Percentiles rank a stretch among this genome's conserved stretches.
These are phyloP conservation scores for Colletotrichum incanum DNA, from an alignment of 2,329 filamentous ascomycete genomes.

Conservation along the genomic window DNA sequence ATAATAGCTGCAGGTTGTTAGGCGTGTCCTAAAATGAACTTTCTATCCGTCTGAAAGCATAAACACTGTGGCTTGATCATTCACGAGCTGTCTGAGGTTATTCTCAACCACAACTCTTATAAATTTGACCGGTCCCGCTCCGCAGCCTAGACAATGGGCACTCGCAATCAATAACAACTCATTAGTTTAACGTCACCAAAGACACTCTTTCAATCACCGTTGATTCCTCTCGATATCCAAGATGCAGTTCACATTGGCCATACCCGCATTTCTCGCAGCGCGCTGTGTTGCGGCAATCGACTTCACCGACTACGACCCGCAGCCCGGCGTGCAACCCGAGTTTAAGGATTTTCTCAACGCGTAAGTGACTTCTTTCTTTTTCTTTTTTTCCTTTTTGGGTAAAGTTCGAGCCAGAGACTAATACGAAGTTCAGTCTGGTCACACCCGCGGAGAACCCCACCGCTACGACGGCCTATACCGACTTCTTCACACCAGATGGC, in stretches of 20 bases:
- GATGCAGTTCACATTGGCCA: conserved; percentile 5
- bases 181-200: too few relatives aligned
- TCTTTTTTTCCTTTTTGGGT: too few relatives aligned
- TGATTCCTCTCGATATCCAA: neutral
- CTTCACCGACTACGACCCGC: conserved; percentile 26
- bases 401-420: neutral
- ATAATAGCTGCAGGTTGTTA: neutral
- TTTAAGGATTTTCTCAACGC: conserved; percentile 31
- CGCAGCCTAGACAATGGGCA: neutral
- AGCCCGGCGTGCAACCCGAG: conserved; percentile 27
- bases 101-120: neutral
- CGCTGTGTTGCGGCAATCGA: conserved; percentile 23
- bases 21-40: neutral
- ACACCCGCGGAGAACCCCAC: conserved; percentile 34
- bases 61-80: neutral
- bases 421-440: conserved; percentile 12
- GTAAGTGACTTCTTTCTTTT: too few relatives aligned
- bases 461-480: conserved; percentile 37
- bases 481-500: conserved; percentile 37
- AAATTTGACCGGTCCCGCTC: neutral
- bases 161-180: too few relatives aligned
- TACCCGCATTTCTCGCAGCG: conserved; percentile 9
- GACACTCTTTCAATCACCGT: neutral
- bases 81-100: neutral
- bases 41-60: neutral